Percentiles rank a stretch among this genome's conserved stretches.
These are phyloP conservation scores for Collybia mongolica DNA, from an alignment of 768 basidiomycete genomes.

Conservation along the genomic window DNA sequence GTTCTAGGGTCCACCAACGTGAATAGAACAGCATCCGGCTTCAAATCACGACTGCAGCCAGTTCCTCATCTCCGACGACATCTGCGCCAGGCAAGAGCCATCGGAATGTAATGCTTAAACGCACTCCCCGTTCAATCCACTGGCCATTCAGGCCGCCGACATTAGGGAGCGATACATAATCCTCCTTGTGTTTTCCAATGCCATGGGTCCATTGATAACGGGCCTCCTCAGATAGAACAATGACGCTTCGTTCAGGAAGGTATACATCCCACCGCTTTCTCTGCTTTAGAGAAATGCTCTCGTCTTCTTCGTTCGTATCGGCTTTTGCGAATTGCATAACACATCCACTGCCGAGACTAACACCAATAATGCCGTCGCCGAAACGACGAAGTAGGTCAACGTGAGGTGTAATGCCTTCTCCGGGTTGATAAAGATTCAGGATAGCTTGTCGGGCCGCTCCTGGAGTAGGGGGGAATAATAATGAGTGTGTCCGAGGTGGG, in stretches of 20 bases:
- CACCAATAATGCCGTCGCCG: slow-evolving; percentile 86
- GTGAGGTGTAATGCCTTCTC: slow-evolving; percentile 87
- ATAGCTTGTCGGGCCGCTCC: slow-evolving; percentile 77
- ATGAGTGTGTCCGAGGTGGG: slow-evolving; percentile 43
- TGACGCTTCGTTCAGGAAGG: slow-evolving; percentile 72
- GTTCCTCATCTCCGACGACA: slow-evolving; percentile 49
- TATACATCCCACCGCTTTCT: slow-evolving; percentile 49
- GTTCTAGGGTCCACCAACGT: no score
- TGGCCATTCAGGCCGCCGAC: slow-evolving; percentile 17
- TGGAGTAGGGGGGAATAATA: slow-evolving; percentile 58
- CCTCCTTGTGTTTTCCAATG: slow-evolving; percentile 62
- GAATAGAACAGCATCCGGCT: no score
- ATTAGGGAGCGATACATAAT: slow-evolving; percentile 47
- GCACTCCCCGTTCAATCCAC: slow-evolving; percentile 51
- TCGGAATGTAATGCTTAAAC: slow-evolving; percentile 83
- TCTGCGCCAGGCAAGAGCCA: slow-evolving; percentile 88
- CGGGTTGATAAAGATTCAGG: slow-evolving; percentile 84
- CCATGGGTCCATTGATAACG: slow-evolving; percentile 90
- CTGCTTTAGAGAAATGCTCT: neutral
- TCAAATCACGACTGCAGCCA: no score
- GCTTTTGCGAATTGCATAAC: slow-evolving; percentile 72
- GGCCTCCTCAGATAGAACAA: slow-evolving; percentile 79
- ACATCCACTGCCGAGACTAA: slow-evolving; percentile 78
- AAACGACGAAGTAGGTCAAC: slow-evolving; percentile 84
- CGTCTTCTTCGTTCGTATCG: neutral